Percentiles rank a stretch among this genome's conserved stretches.
These are phyloP conservation scores for Candida frijolesensis DNA, from an alignment of 1,139 yeast genomes.

Conservation along the genomic window DNA sequence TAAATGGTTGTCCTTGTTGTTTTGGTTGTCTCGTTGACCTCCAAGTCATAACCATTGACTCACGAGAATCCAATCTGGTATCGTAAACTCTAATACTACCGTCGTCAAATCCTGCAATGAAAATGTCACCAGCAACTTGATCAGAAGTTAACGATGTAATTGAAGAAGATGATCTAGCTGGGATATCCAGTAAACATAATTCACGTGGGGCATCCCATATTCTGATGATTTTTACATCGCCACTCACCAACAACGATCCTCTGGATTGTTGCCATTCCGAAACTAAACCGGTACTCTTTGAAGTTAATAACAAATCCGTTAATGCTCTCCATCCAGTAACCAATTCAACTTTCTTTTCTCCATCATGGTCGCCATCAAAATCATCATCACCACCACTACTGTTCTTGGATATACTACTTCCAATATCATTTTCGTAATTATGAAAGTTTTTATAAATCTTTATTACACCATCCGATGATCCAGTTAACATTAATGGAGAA, in stretches of 20 bases:
- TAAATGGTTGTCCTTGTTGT: constrained; percentile 5
- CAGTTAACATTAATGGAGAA: constrained; percentile 77
- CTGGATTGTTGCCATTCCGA: constrained; percentile 98
- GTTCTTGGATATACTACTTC: background rate
- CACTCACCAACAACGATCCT: constrained; percentile 89
- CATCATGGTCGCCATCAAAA: constrained; percentile 32
- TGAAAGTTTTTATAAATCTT: constrained; percentile 82
- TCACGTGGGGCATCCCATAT: constrained; percentile 98
- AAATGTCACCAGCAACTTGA: constrained; percentile 91
- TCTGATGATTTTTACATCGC: constrained; percentile 89
- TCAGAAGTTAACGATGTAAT: constrained; percentile 90
- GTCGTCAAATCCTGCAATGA: constrained; percentile 92
- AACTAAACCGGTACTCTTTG: constrained; percentile 80
- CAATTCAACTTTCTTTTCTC: constrained; percentile 49
- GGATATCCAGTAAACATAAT: constrained; percentile 80
- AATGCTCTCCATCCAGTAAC: constrained; percentile 94
- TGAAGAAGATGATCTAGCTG: constrained; percentile 89
- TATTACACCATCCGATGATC: constrained; percentile 92
- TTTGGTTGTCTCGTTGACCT: constrained; percentile 31
- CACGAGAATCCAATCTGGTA: constrained; percentile 80
- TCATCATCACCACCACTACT: constrained; percentile 17
- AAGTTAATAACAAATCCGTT: constrained; percentile 78
- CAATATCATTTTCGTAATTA: constrained; percentile 31
- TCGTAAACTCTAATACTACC: constrained; percentile 92
- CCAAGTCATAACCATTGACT: constrained; percentile 87